Base-by-base conservation (phyloP, 805 yeast species). In the Sugiyamaella chiloensis region DNA sequence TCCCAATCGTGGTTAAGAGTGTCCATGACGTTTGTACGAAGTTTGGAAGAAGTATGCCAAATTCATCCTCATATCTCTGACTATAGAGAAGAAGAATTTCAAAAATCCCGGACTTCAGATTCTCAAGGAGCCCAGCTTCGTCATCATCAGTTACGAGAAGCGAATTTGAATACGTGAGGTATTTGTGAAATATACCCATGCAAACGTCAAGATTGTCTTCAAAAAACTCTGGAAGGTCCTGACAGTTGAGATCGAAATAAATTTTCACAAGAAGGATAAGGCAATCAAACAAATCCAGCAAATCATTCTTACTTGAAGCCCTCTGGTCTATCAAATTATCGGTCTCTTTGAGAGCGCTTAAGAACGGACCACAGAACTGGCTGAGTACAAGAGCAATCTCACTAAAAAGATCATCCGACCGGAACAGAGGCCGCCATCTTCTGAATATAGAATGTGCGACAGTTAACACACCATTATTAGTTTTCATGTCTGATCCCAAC, bases 181-280 rank as follows among this genome's bases (percentile, higher is more conserved):
- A 91, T 66, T 85, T 86, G 63, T 88, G 95, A 56, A 90, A 72
- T 24, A 90, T 77, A 4, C 73, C 73, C 93, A 95, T 87, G 46
- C 95, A 89, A 14, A 68, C 70, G 34, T 74, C 70, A 65, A 93
- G 69, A 63, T 93, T 78, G 67, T 93, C 98, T 68, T 95, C 99
- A 63, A 93, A 93, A 62, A 91, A 93, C 67, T 90, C 99, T 1
- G 99, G 99, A 46, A 93, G 84, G 67, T 93, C 99, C 69, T 95
- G 99, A 67, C 97, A 91, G 65, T 93, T 93, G 60, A 93, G 79
- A 64, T 93, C 99, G 63, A 81, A 88, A 67, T 87, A 95, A 30
- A 95, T 79, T 63, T 93, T 91, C 29, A 85, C 67, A 46, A 90
- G 72, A 19, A 89, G 67, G 43, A 84, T 69, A 56, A 90, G 66